These are phyloP conservation scores for Colletotrichum musicola DNA, from an alignment of 2,329 filamentous ascomycete genomes.

Conservation along the genomic window DNA sequence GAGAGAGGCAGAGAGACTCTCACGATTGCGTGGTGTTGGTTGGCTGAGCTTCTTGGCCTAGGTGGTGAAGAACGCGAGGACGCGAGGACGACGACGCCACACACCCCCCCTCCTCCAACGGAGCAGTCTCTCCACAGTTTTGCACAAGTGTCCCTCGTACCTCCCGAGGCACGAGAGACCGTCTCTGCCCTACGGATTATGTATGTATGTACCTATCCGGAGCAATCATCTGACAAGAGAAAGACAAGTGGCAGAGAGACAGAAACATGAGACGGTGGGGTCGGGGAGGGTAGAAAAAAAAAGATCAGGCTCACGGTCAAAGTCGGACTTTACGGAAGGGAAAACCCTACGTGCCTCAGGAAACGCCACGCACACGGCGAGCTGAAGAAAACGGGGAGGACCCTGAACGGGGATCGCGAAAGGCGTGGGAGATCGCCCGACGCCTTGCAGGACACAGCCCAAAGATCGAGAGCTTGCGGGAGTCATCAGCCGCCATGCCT, in stretches of 20 bases:
- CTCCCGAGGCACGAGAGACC: too few species aligned
- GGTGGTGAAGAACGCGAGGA: conserved; percentile 15
- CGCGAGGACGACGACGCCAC: conserved; percentile 1
- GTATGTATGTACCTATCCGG: background rate
- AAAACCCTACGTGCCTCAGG: background rate
- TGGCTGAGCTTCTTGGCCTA: conserved; percentile 1
- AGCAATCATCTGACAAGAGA: background rate
- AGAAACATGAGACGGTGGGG: conserved; percentile 17
- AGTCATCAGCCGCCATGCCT: conserved; percentile 26
- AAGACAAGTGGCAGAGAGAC: background rate
- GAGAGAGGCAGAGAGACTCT: too few species aligned
- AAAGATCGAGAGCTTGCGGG: conserved; percentile 35
- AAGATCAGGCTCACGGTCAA: background rate
- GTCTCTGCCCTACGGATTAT: conserved; percentile 19
- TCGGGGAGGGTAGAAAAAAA: too few species aligned
- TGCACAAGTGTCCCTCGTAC: too few species aligned
- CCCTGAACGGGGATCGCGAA: conserved; percentile 14
- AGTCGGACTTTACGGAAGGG: conserved; percentile 5
- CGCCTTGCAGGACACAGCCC: conserved; percentile 5
- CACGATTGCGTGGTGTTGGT: conserved; percentile 1
- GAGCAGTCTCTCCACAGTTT: too few species aligned
- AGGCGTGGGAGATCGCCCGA: conserved; percentile 10
- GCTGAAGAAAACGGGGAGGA: conserved; percentile 34
- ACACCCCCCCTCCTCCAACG: too few species aligned
- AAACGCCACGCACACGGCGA: background rate